phyloP scores from a whole-genome alignment of 345 rosid species.

The Camelina hispida region DNA sequence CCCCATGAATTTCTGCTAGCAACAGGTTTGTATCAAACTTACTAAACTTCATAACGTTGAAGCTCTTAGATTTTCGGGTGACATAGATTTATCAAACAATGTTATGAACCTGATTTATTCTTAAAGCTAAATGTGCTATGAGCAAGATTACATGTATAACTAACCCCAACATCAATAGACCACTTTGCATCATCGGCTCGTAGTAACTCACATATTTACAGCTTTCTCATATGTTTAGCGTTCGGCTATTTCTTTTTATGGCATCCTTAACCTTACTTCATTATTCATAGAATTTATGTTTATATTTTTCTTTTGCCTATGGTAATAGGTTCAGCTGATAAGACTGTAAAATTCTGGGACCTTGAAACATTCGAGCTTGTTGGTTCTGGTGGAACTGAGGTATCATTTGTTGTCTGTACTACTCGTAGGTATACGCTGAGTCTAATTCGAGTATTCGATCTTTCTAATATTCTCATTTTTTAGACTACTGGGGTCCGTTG shows the following conservation, averaged over 20 bases:
- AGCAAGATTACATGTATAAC: slow-evolving; percentile 14
- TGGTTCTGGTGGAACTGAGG: slow-evolving; percentile 96
- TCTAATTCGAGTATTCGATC: slow-evolving; percentile 3
- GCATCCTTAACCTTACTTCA: neutral
- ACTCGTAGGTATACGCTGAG: slow-evolving; percentile 2
- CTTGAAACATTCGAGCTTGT: slow-evolving; percentile 97
- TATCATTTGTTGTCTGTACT: slow-evolving; percentile 45
- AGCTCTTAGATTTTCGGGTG: neutral
- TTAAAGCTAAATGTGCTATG: slow-evolving; percentile 20
- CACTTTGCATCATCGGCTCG: slow-evolving; percentile 7
- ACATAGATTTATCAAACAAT: slow-evolving; percentile 21
- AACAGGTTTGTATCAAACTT: slow-evolving; percentile 63
- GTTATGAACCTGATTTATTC: neutral
- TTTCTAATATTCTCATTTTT: slow-evolving; percentile 31
- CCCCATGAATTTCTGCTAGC: slow-evolving; percentile 95
- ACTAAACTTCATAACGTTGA: slow-evolving; percentile 19
- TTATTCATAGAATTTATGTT: neutral
- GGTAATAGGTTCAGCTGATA: slow-evolving; percentile 89
- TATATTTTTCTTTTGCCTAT: slow-evolving; percentile 8
- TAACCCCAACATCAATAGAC: slow-evolving; percentile 18
- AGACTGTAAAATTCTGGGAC: slow-evolving; percentile 98
- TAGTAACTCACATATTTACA: neutral
- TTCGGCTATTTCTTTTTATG: neutral
- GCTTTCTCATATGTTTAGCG: neutral
- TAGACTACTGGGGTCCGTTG: slow-evolving; percentile 94